A percentile compares a stretch with the other conserved stretches of the same genome.
phyloP scores from a whole-genome alignment of 192 early-diverging fungal genomes.

The Piromyces finnis region DNA sequence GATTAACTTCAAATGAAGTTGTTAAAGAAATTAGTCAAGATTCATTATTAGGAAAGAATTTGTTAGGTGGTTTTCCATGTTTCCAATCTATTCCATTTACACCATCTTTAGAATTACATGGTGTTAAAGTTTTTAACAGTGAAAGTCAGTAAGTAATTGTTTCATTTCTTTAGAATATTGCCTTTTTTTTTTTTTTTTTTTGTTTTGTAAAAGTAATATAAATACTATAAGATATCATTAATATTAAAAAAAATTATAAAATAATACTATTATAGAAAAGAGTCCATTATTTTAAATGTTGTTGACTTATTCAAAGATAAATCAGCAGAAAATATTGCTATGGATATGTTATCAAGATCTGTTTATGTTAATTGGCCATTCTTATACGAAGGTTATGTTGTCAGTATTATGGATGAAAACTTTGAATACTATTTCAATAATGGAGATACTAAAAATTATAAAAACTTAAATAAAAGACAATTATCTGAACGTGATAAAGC shows the following conservation, averaged over 20 bases:
- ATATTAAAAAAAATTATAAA: too few species aligned
- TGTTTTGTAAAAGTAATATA: too few species aligned
- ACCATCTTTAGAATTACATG: slow-evolving; percentile 48
- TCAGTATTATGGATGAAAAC: slow-evolving; percentile 50
- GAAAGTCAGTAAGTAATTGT: slow-evolving; percentile 28
- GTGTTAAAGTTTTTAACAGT: slow-evolving; percentile 69
- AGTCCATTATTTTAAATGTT: slow-evolving; percentile 49
- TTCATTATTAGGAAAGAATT: slow-evolving; percentile 32
- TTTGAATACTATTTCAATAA: slow-evolving; percentile 33
- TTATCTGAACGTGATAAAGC: slow-evolving; percentile 20
- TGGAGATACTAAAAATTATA: not conserved
- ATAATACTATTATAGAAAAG: slow-evolving; percentile 13
- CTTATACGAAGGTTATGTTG: slow-evolving; percentile 58
- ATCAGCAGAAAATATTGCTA: slow-evolving; percentile 32
- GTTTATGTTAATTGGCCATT: slow-evolving; percentile 65
- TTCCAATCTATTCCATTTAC: slow-evolving; percentile 61
- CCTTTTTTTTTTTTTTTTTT: too few species aligned
- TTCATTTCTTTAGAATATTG: too few species aligned
- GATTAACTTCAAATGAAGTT: slow-evolving; percentile 25
- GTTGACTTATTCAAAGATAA: slow-evolving; percentile 25
- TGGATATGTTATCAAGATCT: slow-evolving; percentile 10
- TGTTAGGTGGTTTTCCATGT: slow-evolving; percentile 69
- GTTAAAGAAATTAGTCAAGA: slow-evolving; percentile 41
- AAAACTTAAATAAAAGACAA: slow-evolving; percentile 5
- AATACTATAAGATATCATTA: too few species aligned